Base-by-base conservation (phyloP, 176 grass and related monocot species). In the Musa troglodytarum region DNA sequence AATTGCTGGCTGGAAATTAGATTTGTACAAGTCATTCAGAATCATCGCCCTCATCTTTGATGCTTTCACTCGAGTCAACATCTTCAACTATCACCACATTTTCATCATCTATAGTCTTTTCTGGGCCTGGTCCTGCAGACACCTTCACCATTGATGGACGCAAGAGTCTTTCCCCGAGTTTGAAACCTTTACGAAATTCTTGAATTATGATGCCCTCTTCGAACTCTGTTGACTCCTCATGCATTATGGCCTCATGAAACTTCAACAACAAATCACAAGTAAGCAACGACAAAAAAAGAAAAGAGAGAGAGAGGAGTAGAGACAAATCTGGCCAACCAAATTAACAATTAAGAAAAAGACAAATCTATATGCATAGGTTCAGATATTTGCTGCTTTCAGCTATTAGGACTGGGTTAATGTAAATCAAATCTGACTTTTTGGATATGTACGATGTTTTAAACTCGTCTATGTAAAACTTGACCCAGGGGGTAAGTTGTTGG, bases 231-330 rank as follows among this genome's bases (percentile, higher is more conserved):
- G 95, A 99, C 43, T 99, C 95, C 83, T 92, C 90, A 63, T 74
- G 81, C 90, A 99, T 92, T 50, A 99, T 99, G 52, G 95, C 95
- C 81, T 99, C 95, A 24, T 99, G 95, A 76, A 99, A 82, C 95
- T 99, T 84, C 63, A 51, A 64, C n/a, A 65, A 64, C 59, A 76
- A 76, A 76, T 26, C 23, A 55, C 19, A 25, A 25, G 10, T 9
- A 79, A 78, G 21, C 71, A 54, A 85, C 43, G 25, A 49, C 23
- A 19, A 24, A 59, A 50, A 86, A 74, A 5, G 14, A 80, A 85
- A 22, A 59, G 22, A 23, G 19, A 11, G 66, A 25, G 22, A 29
- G 11, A 28, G 26, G 26, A 28, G 55, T 8, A 43, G n/a, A 79
- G 8, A 79, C 24, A 15, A n/a, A 43, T 81, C 54, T 77, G 52